Base-by-base conservation (phyloP, 441 rosid species). In the Adansonia rubrostipa region DNA sequence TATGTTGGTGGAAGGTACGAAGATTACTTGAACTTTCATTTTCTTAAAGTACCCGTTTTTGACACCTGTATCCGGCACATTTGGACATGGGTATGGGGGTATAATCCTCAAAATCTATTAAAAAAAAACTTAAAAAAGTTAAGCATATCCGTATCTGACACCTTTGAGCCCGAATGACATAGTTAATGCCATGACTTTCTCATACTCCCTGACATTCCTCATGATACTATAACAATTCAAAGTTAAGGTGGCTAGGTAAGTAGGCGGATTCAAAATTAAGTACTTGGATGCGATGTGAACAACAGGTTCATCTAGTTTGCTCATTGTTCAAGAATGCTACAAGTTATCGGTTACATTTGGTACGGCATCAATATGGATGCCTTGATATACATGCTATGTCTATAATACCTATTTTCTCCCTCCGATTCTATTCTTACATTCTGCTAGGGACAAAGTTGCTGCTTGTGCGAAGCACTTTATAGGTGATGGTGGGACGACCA, bases 1-100 rank as follows among this genome's bases (percentile, higher is more conserved):
- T 90, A 83, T 48, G 89, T 90, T 86, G 91, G 86, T 79, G 92
- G 92, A 75, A 89, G 81, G 92, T 89, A 74, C 9, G 68, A 33
- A 63, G 40, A 36, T 36, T 36, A 14, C 68, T 33, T 61, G 89
- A 36, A 36, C 40, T 36, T 36, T 36, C 40, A 36, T 36, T 36
- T 36, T 36, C 40, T 4, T 36, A 36, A 36, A 36, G 40, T 36
- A 36, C 40, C 40, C 40, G 40, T 36, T 36, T 36, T 36, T 36
- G 40, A 4, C 40, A 36, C 40, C 5, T 36, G 40, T 36, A 36
- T 36, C 40, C 5, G 5, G 40, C 40, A 36, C 40, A 36, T 36
- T 36, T 5, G 40, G 40, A 36, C 5, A 36, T 36, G 40, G 40
- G 40, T 4, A 36, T 36, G 40, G 40, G 40, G 40, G 4, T 36